Evolutionary conservation across 2,329 filamentous ascomycete genomes (phyloP), one percentile per base, ranked within the genome.

Genomic region (Tricladium varicosporioides): DNA sequence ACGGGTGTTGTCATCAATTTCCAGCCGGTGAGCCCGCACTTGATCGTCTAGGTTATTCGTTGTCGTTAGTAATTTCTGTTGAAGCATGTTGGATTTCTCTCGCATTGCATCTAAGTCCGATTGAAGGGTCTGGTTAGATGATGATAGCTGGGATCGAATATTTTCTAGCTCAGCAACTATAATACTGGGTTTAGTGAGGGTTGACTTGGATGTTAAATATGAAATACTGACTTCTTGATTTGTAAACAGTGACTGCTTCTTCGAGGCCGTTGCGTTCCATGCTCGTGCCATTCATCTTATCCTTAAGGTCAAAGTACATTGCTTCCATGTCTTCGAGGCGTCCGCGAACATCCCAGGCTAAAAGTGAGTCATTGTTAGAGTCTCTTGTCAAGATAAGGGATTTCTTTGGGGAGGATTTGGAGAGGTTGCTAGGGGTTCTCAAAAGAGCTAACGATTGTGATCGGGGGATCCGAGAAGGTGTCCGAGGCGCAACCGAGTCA

Each of bases 291-390:
- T 85, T 84, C 69, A 97, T 84, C 61, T 88, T 86, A 57, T 87
- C 80, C 67, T 88, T 87, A 60, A 97, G 78, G 58, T 81, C 78
- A 48, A 82, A 80, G 69, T 91, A 91, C 67, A 93, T 80, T 15
- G 79, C 78, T 66, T 96, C 90, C 74, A 97, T 87, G 58, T 85
- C 82, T 61, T 86, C 85, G 64, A 97, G 81, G 62, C 87, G 85
- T 60, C 83, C 83, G 65, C 92, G 87, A 63, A 92, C 85, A 71
- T 97, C 91, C 81, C 88, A 93, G 67, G 82, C 88, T 90, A 81
- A 62, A 73, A 78, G 83, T 33, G 71, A 73, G 66, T 76, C 80
- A 63, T 82, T 75, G 80, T 90, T 87, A 85, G 92, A 91, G 78
- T 86, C 76, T 76, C 86, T 88, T 63, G 81, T 87, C 67, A 93